Percentiles rank a stretch among this genome's conserved stretches.
phyloP scores from a whole-genome alignment of 176 grass and related monocot genomes.

The Ensete glaucum region DNA sequence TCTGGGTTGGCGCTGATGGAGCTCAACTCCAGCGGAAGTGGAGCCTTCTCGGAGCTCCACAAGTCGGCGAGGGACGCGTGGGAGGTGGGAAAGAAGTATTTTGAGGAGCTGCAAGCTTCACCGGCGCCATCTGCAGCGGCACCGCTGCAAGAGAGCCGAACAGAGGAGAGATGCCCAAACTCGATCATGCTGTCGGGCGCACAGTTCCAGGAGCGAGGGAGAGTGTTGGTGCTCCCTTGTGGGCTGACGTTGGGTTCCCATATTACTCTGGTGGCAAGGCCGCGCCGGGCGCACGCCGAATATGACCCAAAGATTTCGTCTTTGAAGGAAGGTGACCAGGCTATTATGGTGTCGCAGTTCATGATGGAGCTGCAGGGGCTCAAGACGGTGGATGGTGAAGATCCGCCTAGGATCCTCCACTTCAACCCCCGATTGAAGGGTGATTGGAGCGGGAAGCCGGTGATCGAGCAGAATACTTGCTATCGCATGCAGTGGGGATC shows the following conservation, averaged over 20 bases:
- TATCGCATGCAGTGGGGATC: constrained; percentile 98
- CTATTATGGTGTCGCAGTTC: constrained; percentile 97
- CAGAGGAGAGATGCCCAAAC: constrained; percentile 55
- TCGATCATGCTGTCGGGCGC: constrained; percentile 52
- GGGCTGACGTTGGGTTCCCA: constrained; percentile 86
- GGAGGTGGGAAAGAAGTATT: constrained; percentile 23
- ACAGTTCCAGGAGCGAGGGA: constrained; percentile 46
- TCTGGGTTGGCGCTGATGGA: not conserved
- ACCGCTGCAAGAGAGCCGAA: constrained; percentile 9
- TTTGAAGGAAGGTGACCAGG: constrained; percentile 55
- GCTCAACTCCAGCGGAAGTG: not conserved
- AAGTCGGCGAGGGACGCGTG: constrained; percentile 35
- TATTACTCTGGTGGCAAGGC: constrained; percentile 69
- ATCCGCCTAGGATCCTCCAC: constrained; percentile 87
- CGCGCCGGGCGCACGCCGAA: constrained; percentile 52
- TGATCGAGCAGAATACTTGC: constrained; percentile 97
- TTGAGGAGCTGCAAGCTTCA: constrained; percentile 27
- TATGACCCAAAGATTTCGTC: constrained; percentile 66
- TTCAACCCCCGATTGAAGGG: constrained; percentile 88
- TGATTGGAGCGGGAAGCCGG: constrained; percentile 85
- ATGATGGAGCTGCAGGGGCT: constrained; percentile 96
- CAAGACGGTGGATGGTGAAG: constrained; percentile 81
- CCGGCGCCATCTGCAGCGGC: constrained; percentile 7
- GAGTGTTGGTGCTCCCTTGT: constrained; percentile 67
- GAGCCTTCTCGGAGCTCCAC: constrained; percentile 25